Conservation (phyloP, 768 basidiomycete species). For the Podaxis sp. region DNA sequence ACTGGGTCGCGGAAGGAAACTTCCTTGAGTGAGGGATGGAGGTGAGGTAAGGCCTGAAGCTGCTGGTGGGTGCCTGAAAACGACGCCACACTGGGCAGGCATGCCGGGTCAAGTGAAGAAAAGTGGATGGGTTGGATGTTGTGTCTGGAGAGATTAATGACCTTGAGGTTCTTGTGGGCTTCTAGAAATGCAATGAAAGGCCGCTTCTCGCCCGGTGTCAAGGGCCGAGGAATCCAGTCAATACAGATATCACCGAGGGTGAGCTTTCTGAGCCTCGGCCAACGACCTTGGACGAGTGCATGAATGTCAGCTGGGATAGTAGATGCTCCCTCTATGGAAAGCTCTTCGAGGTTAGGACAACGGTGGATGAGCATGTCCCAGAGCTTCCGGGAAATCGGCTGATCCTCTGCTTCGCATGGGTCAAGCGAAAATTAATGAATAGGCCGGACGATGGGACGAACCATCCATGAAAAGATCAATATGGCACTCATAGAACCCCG, state of each 20-base stretch:
- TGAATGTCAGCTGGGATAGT: conserved; percentile 56
- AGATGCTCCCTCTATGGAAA: conserved; percentile 56
- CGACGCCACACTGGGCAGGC: conserved; percentile 49
- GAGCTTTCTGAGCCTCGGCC: conserved; percentile 64
- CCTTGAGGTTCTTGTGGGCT: conserved; percentile 54
- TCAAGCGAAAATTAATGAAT: background rate
- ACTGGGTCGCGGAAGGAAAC: conserved; percentile 68
- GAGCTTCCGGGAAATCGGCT: conserved; percentile 49
- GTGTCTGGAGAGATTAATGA: conserved; percentile 50
- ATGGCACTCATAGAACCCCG: conserved; percentile 63
- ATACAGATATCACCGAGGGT: conserved; percentile 66
- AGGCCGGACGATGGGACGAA: conserved; percentile 26
- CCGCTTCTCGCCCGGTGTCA: conserved; percentile 43
- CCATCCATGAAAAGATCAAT: conserved; percentile 58
- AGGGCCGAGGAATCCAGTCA: conserved; percentile 45
- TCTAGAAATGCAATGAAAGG: conserved; percentile 72
- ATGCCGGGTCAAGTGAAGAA: conserved; percentile 41
- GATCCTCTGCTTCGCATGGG: conserved; percentile 40
- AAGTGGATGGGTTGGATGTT: conserved; percentile 56
- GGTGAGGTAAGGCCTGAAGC: conserved; percentile 57
- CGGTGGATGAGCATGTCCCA: conserved; percentile 72
- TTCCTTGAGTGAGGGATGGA: conserved; percentile 49
- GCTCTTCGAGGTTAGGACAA: conserved; percentile 66
- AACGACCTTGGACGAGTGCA: conserved; percentile 57
- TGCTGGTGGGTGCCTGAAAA: conserved; percentile 72